These are phyloP conservation scores for Aspergillus haitiensis DNA, from an alignment of 495 filamentous ascomycete genomes.

Conservation along the genomic window DNA sequence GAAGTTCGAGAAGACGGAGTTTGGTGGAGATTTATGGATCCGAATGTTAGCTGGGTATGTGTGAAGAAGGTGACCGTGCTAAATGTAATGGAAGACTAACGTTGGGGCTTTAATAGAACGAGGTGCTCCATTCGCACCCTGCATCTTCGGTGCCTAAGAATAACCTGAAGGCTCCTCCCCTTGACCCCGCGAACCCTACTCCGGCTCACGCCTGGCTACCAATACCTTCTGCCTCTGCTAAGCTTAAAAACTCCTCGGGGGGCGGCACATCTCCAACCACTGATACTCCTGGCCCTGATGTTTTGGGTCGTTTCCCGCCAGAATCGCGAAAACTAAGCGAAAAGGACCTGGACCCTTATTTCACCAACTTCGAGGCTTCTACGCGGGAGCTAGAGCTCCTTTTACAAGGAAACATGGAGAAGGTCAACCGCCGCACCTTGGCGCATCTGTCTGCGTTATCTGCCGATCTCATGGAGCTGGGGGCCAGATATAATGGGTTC, in stretches of 20 bases:
- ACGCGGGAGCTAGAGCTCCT: slow-evolving; percentile 85
- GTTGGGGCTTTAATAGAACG: slow-evolving; percentile 57
- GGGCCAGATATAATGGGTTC: slow-evolving; percentile 94
- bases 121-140: slow-evolving; percentile 87
- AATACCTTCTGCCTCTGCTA: slow-evolving; percentile 78
- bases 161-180: slow-evolving; percentile 86
- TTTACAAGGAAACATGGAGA: slow-evolving; percentile 89
- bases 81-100: slow-evolving; percentile 31
- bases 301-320: slow-evolving; percentile 81
- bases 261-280: slow-evolving; percentile 53
- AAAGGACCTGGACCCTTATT: slow-evolving; percentile 92
- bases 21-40: slow-evolving; percentile 96
- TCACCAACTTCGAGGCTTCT: slow-evolving; percentile 82
- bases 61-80: background rate
- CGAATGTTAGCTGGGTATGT: slow-evolving; percentile 95
- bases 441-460: slow-evolving; percentile 77
- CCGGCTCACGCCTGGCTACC: slow-evolving; percentile 88
- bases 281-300: slow-evolving; percentile 60
- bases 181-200: slow-evolving; percentile 87
- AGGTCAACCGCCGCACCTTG: slow-evolving; percentile 87
- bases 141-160: slow-evolving; percentile 90
- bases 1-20: slow-evolving; percentile 92
- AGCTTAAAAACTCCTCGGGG: slow-evolving; percentile 64
- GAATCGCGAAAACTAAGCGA: slow-evolving; percentile 73
- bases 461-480: slow-evolving; percentile 88